Percentiles rank a stretch among this genome's conserved stretches.
phyloP scores from a whole-genome alignment of 2,329 filamentous ascomycete species.

The Aphanoascus verrucosus region DNA sequence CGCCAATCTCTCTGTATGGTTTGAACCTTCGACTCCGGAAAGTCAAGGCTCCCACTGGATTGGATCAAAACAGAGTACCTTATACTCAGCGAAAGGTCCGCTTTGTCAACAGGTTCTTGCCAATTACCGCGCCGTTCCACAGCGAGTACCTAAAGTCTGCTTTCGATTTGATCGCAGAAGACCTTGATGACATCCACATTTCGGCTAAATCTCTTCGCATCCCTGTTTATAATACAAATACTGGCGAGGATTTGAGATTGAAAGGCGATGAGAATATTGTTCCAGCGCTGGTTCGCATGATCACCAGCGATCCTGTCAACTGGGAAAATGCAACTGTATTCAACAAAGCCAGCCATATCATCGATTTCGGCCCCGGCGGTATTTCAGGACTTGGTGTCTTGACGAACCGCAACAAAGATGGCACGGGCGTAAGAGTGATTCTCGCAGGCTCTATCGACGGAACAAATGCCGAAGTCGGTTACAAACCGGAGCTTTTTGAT shows the following conservation, averaged over 20 bases:
- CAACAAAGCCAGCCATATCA: conserved; percentile 78
- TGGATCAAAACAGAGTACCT: conserved; percentile 89
- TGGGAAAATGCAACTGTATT: conserved; percentile 95
- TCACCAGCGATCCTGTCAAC: conserved; percentile 85
- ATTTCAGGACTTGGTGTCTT: conserved; percentile 92
- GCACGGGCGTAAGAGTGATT: conserved; percentile 92
- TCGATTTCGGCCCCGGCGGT: conserved; percentile 94
- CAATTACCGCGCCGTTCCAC: conserved; percentile 96
- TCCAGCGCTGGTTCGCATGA: conserved; percentile 76
- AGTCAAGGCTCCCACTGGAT: conserved; percentile 91
- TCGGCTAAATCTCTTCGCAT: conserved; percentile 64
- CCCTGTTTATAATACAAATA: conserved; percentile 81
- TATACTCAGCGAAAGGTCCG: conserved; percentile 93
- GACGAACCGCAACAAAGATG: conserved; percentile 98
- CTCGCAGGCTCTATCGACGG: conserved; percentile 88
- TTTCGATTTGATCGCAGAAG: conserved; percentile 70
- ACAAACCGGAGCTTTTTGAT: conserved; percentile 96
- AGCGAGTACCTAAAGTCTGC: conserved; percentile 84
- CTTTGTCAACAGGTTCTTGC: conserved; percentile 92
- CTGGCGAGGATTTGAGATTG: conserved; percentile 69
- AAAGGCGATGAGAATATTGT: conserved; percentile 67
- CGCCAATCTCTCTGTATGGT: conserved; percentile 91
- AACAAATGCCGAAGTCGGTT: conserved; percentile 80
- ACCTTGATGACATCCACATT: conserved; percentile 73
- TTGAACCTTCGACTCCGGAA: conserved; percentile 90